Evolutionary conservation across 2,329 filamentous ascomycete species (phyloP).

Genomic region (Trichoderma hamatum): DNA sequence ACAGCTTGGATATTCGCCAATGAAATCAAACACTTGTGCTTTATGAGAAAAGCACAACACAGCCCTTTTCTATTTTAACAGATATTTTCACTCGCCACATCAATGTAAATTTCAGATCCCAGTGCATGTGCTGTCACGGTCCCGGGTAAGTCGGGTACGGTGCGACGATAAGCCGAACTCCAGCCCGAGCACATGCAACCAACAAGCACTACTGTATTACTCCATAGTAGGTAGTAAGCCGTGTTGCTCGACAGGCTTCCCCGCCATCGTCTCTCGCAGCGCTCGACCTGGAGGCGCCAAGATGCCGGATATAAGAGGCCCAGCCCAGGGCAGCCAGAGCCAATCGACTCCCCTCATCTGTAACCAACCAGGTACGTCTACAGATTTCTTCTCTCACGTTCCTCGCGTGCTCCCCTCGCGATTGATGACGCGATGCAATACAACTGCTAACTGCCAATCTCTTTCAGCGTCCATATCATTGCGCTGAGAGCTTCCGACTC

Average conservation of each 20-base stretch:
- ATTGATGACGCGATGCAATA: background rate
- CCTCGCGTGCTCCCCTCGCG: background rate
- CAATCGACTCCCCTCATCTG: background rate
- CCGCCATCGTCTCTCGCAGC: constrained; percentile 16
- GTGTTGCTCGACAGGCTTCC: background rate
- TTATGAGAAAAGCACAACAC: background rate
- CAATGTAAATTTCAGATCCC: background rate
- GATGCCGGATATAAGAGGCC: background rate
- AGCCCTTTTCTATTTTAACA: background rate
- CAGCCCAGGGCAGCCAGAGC: background rate
- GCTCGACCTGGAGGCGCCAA: background rate
- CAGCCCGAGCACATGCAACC: too few species aligned
- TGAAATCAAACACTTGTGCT: background rate
- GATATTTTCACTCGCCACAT: background rate
- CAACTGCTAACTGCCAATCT: background rate
- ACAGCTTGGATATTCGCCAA: too few species aligned
- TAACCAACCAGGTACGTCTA: background rate
- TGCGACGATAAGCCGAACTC: background rate
- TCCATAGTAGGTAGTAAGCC: too few species aligned
- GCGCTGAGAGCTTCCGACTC: background rate
- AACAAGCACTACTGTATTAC: background rate
- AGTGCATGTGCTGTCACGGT: background rate
- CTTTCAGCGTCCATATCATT: background rate
- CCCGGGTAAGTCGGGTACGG: background rate
- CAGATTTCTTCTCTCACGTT: background rate